Evolutionary conservation across 2,329 filamentous ascomycete species (phyloP).

Genomic region (Trichophyton simii): DNA sequence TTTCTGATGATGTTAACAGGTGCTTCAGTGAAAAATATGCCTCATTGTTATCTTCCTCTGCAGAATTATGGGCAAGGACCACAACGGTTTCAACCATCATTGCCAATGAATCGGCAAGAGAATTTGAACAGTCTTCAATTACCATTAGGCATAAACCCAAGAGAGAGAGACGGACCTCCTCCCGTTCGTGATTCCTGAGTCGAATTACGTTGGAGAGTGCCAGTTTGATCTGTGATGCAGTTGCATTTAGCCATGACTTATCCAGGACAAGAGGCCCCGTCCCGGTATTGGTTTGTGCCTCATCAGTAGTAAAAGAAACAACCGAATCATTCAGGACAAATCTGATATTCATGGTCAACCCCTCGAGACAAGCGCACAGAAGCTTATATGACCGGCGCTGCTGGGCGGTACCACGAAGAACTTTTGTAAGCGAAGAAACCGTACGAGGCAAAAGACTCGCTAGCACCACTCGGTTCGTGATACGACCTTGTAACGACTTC

Average conservation of each 20-base stretch:
- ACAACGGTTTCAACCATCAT: constrained; percentile 75
- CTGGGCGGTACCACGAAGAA: constrained; percentile 56
- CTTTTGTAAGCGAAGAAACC: constrained; percentile 65
- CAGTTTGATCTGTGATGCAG: constrained; percentile 66
- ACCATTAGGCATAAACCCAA: constrained; percentile 60
- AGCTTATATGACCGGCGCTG: constrained; percentile 50
- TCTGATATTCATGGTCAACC: constrained; percentile 39
- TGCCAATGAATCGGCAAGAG: constrained; percentile 54
- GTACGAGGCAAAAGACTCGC: constrained; percentile 81
- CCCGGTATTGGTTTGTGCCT: constrained; percentile 18
- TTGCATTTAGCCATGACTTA: constrained; percentile 64
- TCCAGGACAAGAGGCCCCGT: constrained; percentile 32
- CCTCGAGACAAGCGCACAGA: constrained; percentile 49
- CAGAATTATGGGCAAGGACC: constrained; percentile 47
- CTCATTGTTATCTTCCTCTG: constrained; percentile 27
- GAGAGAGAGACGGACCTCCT: constrained; percentile 56
- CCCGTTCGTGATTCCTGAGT: constrained; percentile 56
- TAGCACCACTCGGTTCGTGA: constrained; percentile 61
- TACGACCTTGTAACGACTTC: constrained; percentile 46
- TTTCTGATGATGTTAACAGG: constrained; percentile 49
- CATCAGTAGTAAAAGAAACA: constrained; percentile 14
- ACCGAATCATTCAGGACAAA: constrained; percentile 37
- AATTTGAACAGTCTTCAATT: constrained; percentile 64
- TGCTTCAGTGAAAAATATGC: constrained; percentile 40
- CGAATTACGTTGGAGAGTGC: constrained; percentile 67